phyloP scores from a whole-genome alignment of 306 rosid genomes.

The Citrullus amarus region DNA sequence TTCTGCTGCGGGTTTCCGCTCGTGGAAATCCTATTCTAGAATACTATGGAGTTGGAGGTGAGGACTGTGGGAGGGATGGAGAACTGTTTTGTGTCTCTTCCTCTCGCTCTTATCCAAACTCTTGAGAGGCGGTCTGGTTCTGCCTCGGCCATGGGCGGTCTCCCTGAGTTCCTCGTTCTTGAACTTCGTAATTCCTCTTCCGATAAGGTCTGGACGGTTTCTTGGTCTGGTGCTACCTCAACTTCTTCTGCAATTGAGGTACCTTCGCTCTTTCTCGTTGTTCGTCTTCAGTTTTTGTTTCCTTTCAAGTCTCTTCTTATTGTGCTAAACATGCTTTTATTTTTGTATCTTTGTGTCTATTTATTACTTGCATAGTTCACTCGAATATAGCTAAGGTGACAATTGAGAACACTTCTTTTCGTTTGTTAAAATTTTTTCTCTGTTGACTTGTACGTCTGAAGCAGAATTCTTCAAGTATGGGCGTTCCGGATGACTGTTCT shows the following conservation, averaged over 20 bases:
- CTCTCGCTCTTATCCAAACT: constrained; percentile 53
- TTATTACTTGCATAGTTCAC: neutral
- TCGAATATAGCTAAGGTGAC: neutral
- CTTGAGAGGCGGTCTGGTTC: constrained; percentile 38
- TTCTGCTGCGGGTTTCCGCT: neutral
- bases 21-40: neutral
- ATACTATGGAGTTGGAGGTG: constrained; percentile 50
- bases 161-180: constrained; percentile 47
- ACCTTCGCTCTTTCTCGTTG: neutral
- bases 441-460: neutral
- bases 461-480: neutral
- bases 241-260: constrained; percentile 65
- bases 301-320: neutral
- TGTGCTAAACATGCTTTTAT: neutral
- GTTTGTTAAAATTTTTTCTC: neutral
- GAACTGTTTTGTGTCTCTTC: constrained; percentile 71
- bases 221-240: constrained; percentile 94
- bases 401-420: neutral
- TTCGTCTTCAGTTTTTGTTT: neutral
- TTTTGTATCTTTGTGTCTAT: neutral
- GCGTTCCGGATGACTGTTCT: neutral
- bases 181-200: constrained; percentile 49
- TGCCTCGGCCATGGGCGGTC: neutral
- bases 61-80: constrained; percentile 41
- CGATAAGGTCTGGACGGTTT: constrained; percentile 40